These are phyloP conservation scores for Spizellomyces punctatus DNA, from an alignment of 192 early-diverging fungal genomes.

Conservation along the genomic window DNA sequence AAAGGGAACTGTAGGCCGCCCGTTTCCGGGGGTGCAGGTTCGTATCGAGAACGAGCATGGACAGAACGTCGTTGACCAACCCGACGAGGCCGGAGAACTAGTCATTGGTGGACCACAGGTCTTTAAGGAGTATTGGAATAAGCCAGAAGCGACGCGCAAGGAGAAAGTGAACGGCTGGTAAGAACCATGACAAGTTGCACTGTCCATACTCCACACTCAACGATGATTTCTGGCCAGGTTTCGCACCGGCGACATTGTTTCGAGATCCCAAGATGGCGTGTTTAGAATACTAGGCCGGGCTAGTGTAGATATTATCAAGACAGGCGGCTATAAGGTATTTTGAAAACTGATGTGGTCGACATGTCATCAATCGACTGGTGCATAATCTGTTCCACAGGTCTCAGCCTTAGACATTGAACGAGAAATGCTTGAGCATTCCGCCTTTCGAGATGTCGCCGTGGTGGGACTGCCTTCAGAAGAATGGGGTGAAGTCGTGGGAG, in stretches of 20 bases:
- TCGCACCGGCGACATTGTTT: slow-evolving; percentile 78
- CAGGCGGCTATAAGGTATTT: slow-evolving; percentile 76
- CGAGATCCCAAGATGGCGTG: slow-evolving; percentile 46
- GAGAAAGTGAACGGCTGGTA: slow-evolving; percentile 78
- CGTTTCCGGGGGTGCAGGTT: slow-evolving; percentile 69
- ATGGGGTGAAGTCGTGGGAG: slow-evolving; percentile 79
- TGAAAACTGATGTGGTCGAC: neutral
- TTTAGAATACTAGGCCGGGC: slow-evolving; percentile 79
- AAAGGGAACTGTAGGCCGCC: slow-evolving; percentile 73
- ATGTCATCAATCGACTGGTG: neutral
- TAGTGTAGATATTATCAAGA: slow-evolving; percentile 86
- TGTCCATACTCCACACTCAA: slow-evolving; percentile 4
- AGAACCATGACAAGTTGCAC: neutral
- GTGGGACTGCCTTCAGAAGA: slow-evolving; percentile 72
- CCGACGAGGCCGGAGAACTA: slow-evolving; percentile 67
- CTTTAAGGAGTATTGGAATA: slow-evolving; percentile 78
- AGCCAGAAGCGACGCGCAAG: slow-evolving; percentile 69
- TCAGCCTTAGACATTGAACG: slow-evolving; percentile 85
- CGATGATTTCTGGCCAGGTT: slow-evolving; percentile 45
- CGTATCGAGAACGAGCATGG: slow-evolving; percentile 56
- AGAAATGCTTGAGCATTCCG: slow-evolving; percentile 61
- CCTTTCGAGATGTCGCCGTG: slow-evolving; percentile 71
- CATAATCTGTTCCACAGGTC: slow-evolving; percentile 35
- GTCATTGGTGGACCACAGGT: slow-evolving; percentile 73
- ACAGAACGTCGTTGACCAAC: slow-evolving; percentile 51